phyloP scores from a whole-genome alignment of 768 basidiomycete genomes.

The Psilocybe subaeruginosa region DNA sequence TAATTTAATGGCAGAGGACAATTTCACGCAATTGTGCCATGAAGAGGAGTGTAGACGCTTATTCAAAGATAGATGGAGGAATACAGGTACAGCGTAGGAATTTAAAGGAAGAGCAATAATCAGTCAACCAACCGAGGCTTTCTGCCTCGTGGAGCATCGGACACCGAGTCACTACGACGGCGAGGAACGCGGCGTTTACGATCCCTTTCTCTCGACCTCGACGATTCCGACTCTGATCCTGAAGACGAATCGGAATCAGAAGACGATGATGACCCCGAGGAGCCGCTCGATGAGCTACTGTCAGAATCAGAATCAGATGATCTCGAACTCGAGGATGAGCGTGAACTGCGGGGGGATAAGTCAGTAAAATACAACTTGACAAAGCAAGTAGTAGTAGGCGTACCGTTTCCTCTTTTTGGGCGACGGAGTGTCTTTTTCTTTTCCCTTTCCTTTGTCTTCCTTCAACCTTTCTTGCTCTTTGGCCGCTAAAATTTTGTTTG shows the following conservation, averaged over 20 bases:
- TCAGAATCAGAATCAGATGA: constrained; percentile 39
- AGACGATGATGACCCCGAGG: constrained; percentile 43
- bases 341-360: constrained; percentile 16
- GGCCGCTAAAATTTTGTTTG: constrained; percentile 80
- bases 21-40: not conserved
- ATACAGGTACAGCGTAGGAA: not conserved
- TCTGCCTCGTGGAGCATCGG: constrained; percentile 22
- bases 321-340: constrained; percentile 21
- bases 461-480: constrained; percentile 78
- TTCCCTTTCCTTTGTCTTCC: constrained; percentile 36
- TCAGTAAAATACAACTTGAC: not conserved
- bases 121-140: not conserved
- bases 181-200: constrained; percentile 27
- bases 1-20: not conserved
- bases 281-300: constrained; percentile 31
- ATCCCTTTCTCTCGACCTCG: constrained; percentile 34
- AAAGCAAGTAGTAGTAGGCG: not conserved
- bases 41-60: too few species aligned
- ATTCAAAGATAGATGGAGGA: not conserved
- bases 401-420: constrained; percentile 46
- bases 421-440: constrained; percentile 35
- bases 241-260: constrained; percentile 45
- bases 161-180: constrained; percentile 22
- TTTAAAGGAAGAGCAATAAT: not conserved
- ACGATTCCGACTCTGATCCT: constrained; percentile 46